A percentile compares a stretch with the other conserved stretches of the same genome.
phyloP scores from a whole-genome alignment of 306 rosid genomes.

The Clitoria ternatea region DNA sequence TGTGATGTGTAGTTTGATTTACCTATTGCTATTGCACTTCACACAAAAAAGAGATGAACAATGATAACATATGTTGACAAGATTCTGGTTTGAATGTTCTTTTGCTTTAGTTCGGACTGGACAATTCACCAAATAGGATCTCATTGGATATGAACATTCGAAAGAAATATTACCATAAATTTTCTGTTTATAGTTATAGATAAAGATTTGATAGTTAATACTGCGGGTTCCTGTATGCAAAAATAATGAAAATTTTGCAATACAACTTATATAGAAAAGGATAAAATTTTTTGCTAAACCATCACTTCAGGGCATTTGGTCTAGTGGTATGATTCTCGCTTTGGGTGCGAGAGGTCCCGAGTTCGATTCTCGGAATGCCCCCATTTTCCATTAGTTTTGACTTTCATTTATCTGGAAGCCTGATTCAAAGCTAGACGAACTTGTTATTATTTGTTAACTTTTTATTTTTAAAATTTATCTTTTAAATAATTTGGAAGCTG shows the following conservation, averaged over 20 bases:
- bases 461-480: no score
- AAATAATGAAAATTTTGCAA: neutral
- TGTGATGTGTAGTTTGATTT: neutral
- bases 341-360: conserved; percentile 55
- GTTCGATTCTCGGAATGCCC: conserved; percentile 52
- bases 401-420: no score
- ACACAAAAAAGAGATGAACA: neutral
- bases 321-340: conserved; percentile 57
- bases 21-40: neutral
- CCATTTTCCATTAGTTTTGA: neutral
- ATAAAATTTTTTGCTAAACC: no score
- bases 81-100: neutral
- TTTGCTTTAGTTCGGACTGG: neutral
- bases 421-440: no score
- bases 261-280: neutral
- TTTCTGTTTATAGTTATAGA: neutral
- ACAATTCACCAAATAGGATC: neutral
- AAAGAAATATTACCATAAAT: neutral
- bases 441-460: no score
- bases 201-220: neutral
- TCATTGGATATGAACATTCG: neutral
- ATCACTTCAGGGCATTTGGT: conserved; percentile 57
- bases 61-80: neutral
- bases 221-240: neutral
- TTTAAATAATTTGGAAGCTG: no score